Evolutionary conservation across 2,329 filamentous ascomycete genomes (phyloP).

Genomic region (Aureobasidium sp.): DNA sequence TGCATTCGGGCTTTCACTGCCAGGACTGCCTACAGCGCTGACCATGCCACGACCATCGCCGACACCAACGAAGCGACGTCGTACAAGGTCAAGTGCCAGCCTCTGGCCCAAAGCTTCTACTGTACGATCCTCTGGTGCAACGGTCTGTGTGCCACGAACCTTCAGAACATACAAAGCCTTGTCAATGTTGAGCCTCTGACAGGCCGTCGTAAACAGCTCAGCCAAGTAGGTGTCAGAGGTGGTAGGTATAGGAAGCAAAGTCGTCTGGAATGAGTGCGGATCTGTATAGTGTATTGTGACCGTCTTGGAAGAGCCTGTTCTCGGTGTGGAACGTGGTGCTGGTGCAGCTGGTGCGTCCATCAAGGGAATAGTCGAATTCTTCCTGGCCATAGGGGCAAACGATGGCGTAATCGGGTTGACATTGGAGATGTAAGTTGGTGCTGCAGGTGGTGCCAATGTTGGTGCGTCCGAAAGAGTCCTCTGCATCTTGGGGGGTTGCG

Average conservation of each 20-base stretch:
- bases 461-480: slow-evolving; percentile 14
- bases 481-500: slow-evolving; percentile 14
- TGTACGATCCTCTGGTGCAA: slow-evolving; percentile 67
- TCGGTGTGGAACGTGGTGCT: slow-evolving; percentile 38
- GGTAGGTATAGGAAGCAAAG: slow-evolving; percentile 63
- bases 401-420: slow-evolving; percentile 43
- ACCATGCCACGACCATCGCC: slow-evolving; percentile 17
- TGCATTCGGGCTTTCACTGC: slow-evolving; percentile 60
- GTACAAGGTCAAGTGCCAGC: slow-evolving; percentile 64
- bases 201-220: slow-evolving; percentile 71
- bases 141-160: slow-evolving; percentile 62
- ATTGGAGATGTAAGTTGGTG: slow-evolving; percentile 30
- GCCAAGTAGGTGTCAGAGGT: slow-evolving; percentile 77
- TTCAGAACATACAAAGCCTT: slow-evolving; percentile 73
- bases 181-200: slow-evolving; percentile 67
- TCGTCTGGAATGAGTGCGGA: slow-evolving; percentile 53
- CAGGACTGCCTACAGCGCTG: slow-evolving; percentile 61
- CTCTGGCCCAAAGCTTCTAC: slow-evolving; percentile 71
- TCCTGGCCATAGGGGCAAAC: slow-evolving; percentile 38
- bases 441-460: slow-evolving; percentile 17
- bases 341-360: slow-evolving; percentile 35
- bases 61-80: slow-evolving; percentile 61
- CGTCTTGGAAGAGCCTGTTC: slow-evolving; percentile 61
- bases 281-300: slow-evolving; percentile 66
- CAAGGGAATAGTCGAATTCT: slow-evolving; percentile 33